Base-by-base conservation (phyloP, 805 yeast genomes). In the Ogataea pilisensis region DNA sequence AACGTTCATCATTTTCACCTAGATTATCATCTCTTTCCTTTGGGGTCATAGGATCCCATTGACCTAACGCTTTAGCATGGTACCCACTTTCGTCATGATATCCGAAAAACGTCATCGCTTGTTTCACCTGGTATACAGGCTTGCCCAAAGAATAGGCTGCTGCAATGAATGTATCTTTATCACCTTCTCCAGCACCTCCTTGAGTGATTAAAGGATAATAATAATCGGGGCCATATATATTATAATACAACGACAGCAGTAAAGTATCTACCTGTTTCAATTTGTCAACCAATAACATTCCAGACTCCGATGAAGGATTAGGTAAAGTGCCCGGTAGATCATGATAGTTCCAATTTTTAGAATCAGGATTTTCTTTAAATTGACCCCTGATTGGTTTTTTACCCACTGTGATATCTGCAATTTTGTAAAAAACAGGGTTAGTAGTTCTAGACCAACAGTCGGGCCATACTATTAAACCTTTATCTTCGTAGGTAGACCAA, bases 171-270 rank as follows among this genome's bases (percentile, higher is more conserved):
- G 90, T 82, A 55, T 84, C 90, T 57, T 83, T 83, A 54, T 84
- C 90, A 40, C 90, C 90, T 64, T 82, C 85, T 28, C 90, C 90
- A 3, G 86, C 80, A 14, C 79, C 69, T 13, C 86, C 86, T 57
- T 82, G 90, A 0, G 86, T 75, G 44, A 83, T 61, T 44, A 84
- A 59, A 7, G 80, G 81, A 51, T 82, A 83, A 57, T 79, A 84
- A 60, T 70, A 77, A 9, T 69, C 58, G 1, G 85, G 85, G 0
- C 90, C 89, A 58, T 65, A 66, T 2, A 79, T 61, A 52, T 83
- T 83, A 55, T 83, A 82, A 57, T 82, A 82, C 16, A 80, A 57
- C 2, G 83, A 67, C 31, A 83, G 59, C 17, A 81, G 56, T 39
- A 82, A 56, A 0, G 85, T 78, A 32, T 69, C 68, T 34, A 75